Evolutionary conservation across 129 eudicot species (phyloP), one percentile per base, ranked within the genome.

Genomic region (Tanacetum coccineum): DNA sequence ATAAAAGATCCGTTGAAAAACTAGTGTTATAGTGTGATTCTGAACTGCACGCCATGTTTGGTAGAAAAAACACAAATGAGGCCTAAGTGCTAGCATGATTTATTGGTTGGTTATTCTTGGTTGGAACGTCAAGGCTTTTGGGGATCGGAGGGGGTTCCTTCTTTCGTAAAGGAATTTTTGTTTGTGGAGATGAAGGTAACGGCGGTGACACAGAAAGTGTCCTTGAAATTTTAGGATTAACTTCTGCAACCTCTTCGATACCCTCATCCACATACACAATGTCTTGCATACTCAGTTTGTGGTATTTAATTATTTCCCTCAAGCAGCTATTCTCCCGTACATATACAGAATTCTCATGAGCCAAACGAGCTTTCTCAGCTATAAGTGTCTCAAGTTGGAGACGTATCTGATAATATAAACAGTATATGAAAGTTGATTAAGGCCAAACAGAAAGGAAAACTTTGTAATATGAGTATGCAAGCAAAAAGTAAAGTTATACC

Each of bases 211-310:
- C 73, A 17, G 97, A 85, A 25, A 81, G 84, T 75, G 73, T 75
- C 74, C 91, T 74, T 3, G 93, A 78, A 54, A 82, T 36, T 2
- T 68, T 73, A 1, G 96, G 96, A 73, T 82, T 76, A 68, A 88
- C 94, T 80, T 88, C 88, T 3, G 91, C 77, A 17, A 85, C 95
- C 81, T 92, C 98, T 85, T 92, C 96, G 40, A 82, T 79, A 20
- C 80, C 87, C 71, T 92, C 96, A 45, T 92, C 96, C 75, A 92
- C 40, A 77, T 92, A 85, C 56, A 88, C 87, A 22, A 92, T 81
- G 61, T 92, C 96, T 74, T 88, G 98, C 96, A 82, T 92, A n/a
- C 84, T 88, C 9, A 88, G 84, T 65, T 86, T 91, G 71, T 88
- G 98, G 68, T 85, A 92, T 70, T 86, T 90, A 26, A 88, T 95